Evolutionary conservation across 129 eudicot species (phyloP).

Genomic region (Kitagawia praeruptora): DNA sequence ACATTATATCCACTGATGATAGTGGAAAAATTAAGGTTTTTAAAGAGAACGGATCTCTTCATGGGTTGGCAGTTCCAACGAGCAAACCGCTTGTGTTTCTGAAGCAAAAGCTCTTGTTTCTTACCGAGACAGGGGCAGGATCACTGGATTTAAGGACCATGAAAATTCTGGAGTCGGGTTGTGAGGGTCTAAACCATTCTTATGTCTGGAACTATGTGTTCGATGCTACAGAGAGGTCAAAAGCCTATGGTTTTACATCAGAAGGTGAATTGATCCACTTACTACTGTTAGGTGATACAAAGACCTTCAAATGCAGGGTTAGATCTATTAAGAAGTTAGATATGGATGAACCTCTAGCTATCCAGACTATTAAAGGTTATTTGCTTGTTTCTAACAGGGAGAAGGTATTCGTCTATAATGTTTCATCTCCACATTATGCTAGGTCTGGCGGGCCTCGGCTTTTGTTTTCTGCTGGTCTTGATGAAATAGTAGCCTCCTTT

Average conservation of each 20-base stretch:
- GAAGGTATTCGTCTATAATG: conserved; percentile 64
- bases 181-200: conserved; percentile 79
- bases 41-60: conserved; percentile 62
- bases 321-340: conserved; percentile 81
- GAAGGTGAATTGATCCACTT: conserved; percentile 72
- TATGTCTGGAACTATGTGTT: conserved; percentile 58
- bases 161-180: conserved; percentile 67
- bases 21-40: conserved; percentile 62
- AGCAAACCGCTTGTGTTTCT: conserved; percentile 73
- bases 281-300: conserved; percentile 62
- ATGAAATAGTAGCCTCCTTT: conserved; percentile 71
- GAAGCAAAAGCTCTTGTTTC: conserved; percentile 79
- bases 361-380: conserved; percentile 78
- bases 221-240: conserved; percentile 77
- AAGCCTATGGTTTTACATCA: conserved; percentile 82
- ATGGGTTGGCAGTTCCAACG: conserved; percentile 51
- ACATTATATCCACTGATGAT: conserved; percentile 52
- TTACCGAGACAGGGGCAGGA: conserved; percentile 82
- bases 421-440: conserved; percentile 75
- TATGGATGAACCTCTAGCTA: conserved; percentile 56
- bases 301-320: conserved; percentile 91
- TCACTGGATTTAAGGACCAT: conserved; percentile 85
- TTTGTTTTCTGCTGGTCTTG: conserved; percentile 66
- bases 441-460: conserved; percentile 70
- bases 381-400: conserved; percentile 58